Evolutionary conservation across 306 rosid genomes (phyloP).

Genomic region (Spatholobus suberectus): DNA sequence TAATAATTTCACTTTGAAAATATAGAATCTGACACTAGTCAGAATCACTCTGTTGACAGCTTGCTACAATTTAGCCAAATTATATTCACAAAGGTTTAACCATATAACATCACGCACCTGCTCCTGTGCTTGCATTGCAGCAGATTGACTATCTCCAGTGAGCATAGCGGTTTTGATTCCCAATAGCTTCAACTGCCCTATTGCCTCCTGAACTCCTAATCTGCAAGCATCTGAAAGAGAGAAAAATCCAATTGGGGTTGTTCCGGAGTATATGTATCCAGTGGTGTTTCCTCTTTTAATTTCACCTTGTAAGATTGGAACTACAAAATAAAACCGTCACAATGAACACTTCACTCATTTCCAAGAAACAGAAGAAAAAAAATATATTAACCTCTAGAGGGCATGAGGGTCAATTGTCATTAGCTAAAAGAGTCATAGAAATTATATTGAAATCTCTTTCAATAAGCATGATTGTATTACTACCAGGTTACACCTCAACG

Average conservation of each 20-base stretch:
- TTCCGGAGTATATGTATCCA: slow-evolving; percentile 74
- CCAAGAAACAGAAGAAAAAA: not conserved
- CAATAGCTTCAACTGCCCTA: slow-evolving; percentile 62
- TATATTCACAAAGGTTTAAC: not conserved
- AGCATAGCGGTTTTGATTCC: slow-evolving; percentile 91
- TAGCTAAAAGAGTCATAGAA: not conserved
- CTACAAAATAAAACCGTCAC: slow-evolving; percentile 47
- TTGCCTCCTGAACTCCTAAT: slow-evolving; percentile 75
- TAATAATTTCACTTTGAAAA: slow-evolving; percentile 12
- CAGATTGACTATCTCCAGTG: slow-evolving; percentile 80
- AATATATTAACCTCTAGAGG: slow-evolving; percentile 8
- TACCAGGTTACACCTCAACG: slow-evolving; percentile 9
- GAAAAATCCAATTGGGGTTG: slow-evolving; percentile 64
- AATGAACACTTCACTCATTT: slow-evolving; percentile 24
- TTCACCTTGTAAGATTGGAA: slow-evolving; percentile 63
- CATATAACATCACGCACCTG: slow-evolving; percentile 57
- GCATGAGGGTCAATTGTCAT: not conserved
- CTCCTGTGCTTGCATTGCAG: slow-evolving; percentile 79
- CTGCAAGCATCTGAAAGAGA: slow-evolving; percentile 82
- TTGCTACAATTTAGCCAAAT: not conserved
- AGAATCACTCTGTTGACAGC: not conserved
- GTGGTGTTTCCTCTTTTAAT: slow-evolving; percentile 67
- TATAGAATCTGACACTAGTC: not conserved
- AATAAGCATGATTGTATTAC: not conserved
- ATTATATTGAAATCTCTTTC: not conserved